Base-by-base conservation (phyloP, 805 yeast species). In the Candida mattraensis region DNA sequence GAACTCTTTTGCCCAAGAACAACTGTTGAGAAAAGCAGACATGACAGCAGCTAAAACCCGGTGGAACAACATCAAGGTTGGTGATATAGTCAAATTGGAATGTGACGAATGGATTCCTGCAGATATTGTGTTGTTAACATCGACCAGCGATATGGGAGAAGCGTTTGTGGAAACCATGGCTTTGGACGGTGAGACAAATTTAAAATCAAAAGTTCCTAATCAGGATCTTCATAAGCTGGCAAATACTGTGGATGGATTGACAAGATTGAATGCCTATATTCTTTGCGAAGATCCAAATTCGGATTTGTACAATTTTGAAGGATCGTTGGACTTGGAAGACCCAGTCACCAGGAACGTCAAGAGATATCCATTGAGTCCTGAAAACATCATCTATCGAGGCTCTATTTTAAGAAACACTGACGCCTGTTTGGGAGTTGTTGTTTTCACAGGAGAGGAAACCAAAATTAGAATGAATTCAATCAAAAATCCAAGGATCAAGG, bases 31-130 rank as follows among this genome's bases (percentile, higher is more conserved):
- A 4, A 37, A 27, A 10, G 45, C 40, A 3, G 54, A 54, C 1
- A 40, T 60, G 1, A 13, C 30, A 7, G 8, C 40, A 3, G 48
- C 31, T 41, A 63, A 34, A 35, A 54, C 50, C 5, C 53, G 60
- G 40, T 93, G 99, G 99, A 83, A 80, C 46, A 66, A 87, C 45
- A 54, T 93, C 11, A 67, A 70, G 47, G 97, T 93, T n/a, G 99
- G 99, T 12, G 93, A 91, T 51, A 70, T 93, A 18, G 68, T 93
- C 5, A 69, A 72, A 40, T 64, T 93, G 13, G 63, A 72, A 30
- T 83, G 80, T 45, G 87, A 88, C 61, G 98, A 93, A 42, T 85
- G 95, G 84, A 74, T 91, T 5, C 99, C 99, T 0, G 96, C 97
- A 0, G 99, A 93, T 63, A 54, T 93, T 3, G 56, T 93, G 2